Evolutionary conservation across 768 basidiomycete genomes (phyloP), one percentile per base, ranked within the genome.

Genomic region (Guyanaporus albipodus): DNA sequence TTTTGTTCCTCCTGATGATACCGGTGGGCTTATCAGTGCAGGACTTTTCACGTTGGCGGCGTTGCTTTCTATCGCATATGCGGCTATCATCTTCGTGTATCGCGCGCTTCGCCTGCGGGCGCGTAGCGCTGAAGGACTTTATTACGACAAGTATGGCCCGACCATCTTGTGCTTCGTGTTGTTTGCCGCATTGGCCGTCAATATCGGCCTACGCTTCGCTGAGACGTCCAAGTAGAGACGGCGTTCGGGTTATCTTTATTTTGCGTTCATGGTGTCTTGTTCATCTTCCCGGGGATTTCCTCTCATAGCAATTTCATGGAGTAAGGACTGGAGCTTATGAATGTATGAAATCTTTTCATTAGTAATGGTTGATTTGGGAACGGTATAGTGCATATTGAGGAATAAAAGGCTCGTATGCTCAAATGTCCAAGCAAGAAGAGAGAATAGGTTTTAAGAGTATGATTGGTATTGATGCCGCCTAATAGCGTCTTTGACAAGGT

Each of bases 121-220:
- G 47, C 80, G 85, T 29, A 74, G 77, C 24, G 90, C 91, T 0
- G 82, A 86, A 45, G 87, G 89, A 19, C 55, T 91, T 42, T 95
- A 95, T 67, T 91, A 92, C 61, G 91, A 95, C 70, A 86, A 83
- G 67, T 91, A 84, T 53, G 90, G 91, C 0, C 91, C 91, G 29
- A 88, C 85, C 1, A 61, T 83, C 4, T 70, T 95, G 19, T 90
- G 87, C 53, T 53, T 79, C 21, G 74, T 85, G 32, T 66, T 96
- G 35, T 76, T 87, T 46, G 67, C 73, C 28, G 87, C 90, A 15
- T 66, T 93, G 42, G 75, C 76, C 18, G 78, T 83, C 52, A 94
- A 94, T 60, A 77, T 94, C 53, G 85, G 75, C 18, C 64, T 92
- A 56, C 72, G 89, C 46, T 56, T 82, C 44, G 64, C 73, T 11